Base-by-base conservation (phyloP, 352 stramenopile genomes). In the Aphanomyces invadans region DNA sequence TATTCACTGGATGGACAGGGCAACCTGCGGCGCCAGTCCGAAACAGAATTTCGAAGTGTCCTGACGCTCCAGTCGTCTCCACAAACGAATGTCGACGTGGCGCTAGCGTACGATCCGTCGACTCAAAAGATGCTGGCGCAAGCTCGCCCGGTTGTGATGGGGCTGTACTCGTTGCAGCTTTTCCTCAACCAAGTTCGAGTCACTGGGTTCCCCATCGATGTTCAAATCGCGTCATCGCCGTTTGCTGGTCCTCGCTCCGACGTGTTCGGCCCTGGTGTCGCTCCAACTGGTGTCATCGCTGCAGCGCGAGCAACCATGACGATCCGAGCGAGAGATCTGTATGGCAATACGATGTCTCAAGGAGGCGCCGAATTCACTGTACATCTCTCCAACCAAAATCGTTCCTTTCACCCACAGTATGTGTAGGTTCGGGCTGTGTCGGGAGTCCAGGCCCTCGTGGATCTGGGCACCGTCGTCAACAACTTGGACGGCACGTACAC, bases 331-430 rank as follows among this genome's bases (percentile, higher is more conserved):
- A 63, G 79, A 59, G 83, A 90, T 62, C 21, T 79, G n/a, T 72
- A 82, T 54, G 76, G 60, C 23, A 90, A 92, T 53, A 69, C 77
- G 10, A 83, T 90, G 32, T 79, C 78, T 63, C 68, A 55, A 31
- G 76, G 76, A 15, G 71, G 69, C 5, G 26, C 62, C 1, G 3
- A 36, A 19, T 49, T 25, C 33, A n/a, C 0, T 10, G 69, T 57
- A 29, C 25, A 57, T n/a, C 36, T 23, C 15, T 42, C 15, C 36
- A 7, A 42, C 15, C 7, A 15, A 42, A 15, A 42, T 42, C 7
- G 36, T 42, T 15, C 7, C 7, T 23, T 38, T 17, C 32, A 10
- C 17, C 19, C 19, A 33, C 7, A 57, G 12, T 21, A 15, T 29
- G 7, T 21, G 17, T 33, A 57, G 49, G 49, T 88, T 0, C 78